Percentiles rank a stretch among this genome's conserved stretches.
Conservation (phyloP, 495 filamentous ascomycete genomes). For the Rusavskia elegans region DNA sequence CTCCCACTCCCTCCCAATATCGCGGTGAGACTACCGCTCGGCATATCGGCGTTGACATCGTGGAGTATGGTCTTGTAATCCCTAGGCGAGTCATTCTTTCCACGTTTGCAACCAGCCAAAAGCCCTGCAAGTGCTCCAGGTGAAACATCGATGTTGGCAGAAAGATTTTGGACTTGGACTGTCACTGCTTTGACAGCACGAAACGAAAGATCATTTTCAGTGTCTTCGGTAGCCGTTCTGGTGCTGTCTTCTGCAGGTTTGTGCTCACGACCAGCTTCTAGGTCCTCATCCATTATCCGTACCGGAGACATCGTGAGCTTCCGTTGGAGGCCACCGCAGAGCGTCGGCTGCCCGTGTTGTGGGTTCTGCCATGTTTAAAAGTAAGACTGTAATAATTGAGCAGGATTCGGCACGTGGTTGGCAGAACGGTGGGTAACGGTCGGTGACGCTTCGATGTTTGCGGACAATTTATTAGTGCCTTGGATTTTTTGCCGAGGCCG, state of each 20-base stretch:
- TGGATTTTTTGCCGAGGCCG: not conserved
- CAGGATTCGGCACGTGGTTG: too few species aligned
- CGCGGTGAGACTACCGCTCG: conserved; percentile 46
- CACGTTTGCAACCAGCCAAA: not conserved
- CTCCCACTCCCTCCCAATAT: conserved; percentile 61
- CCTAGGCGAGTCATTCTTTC: not conserved
- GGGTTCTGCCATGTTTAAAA: not conserved
- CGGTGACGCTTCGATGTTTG: not conserved
- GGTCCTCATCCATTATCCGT: conserved; percentile 2
- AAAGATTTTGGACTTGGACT: conserved; percentile 36
- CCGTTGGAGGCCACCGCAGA: not conserved
- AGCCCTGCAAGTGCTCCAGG: conserved; percentile 12
- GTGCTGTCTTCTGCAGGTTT: not conserved
- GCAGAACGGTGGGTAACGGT: not conserved
- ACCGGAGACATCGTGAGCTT: not conserved
- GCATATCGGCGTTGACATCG: conserved; percentile 37
- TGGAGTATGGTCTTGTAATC: conserved; percentile 30
- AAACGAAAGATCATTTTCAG: conserved; percentile 33
- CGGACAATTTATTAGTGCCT: not conserved
- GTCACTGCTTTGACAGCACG: conserved; percentile 43
- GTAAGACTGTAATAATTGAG: not conserved
- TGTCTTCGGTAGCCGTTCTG: not conserved
- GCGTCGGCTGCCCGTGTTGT: not conserved
- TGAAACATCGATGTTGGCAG: conserved; percentile 36
- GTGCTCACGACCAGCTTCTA: not conserved